These are phyloP conservation scores for Ilex paraguariensis DNA, from an alignment of 305 asterid genomes.

Conservation along the genomic window DNA sequence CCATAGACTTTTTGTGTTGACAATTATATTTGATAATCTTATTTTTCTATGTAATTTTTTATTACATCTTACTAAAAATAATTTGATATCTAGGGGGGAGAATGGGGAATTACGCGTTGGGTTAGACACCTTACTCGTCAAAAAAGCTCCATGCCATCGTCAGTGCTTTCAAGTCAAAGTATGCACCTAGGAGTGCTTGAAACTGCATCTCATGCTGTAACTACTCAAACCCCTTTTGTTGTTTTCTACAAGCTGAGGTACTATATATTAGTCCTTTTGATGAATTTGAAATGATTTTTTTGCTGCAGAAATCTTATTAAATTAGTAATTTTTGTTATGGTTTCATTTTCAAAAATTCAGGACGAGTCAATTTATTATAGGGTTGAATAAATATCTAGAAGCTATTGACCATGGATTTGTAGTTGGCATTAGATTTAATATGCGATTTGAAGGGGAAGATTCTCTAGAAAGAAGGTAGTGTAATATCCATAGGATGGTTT, in stretches of 20 bases:
- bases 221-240: constrained; percentile 64
- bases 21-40: too few relatives aligned
- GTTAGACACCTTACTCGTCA: constrained; percentile 65
- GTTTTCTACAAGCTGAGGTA: constrained; percentile 96
- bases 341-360: constrained; percentile 27
- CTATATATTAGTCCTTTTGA: constrained; percentile 1
- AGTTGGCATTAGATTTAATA: constrained; percentile 88
- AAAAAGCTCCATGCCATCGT: constrained; percentile 81
- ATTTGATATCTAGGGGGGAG: constrained; percentile 56
- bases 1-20: too few relatives aligned
- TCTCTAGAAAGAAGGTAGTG: constrained; percentile 83
- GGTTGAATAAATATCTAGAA: constrained; percentile 78
- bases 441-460: constrained; percentile 93
- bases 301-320: constrained; percentile 6
- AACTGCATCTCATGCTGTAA: constrained; percentile 89
- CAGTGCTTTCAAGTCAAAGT: constrained; percentile 95
- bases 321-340: neutral
- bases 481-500: constrained; percentile 10
- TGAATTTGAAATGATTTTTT: neutral
- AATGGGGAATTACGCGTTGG: constrained; percentile 86
- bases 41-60: too few relatives aligned
- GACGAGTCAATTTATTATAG: constrained; percentile 86
- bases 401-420: constrained; percentile 59
- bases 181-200: constrained; percentile 98
- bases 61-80: too few relatives aligned